A percentile compares a stretch with the other conserved stretches of the same genome.
These are phyloP conservation scores for Penicillium malachiteum DNA, from an alignment of 495 filamentous ascomycete genomes.

Conservation along the genomic window DNA sequence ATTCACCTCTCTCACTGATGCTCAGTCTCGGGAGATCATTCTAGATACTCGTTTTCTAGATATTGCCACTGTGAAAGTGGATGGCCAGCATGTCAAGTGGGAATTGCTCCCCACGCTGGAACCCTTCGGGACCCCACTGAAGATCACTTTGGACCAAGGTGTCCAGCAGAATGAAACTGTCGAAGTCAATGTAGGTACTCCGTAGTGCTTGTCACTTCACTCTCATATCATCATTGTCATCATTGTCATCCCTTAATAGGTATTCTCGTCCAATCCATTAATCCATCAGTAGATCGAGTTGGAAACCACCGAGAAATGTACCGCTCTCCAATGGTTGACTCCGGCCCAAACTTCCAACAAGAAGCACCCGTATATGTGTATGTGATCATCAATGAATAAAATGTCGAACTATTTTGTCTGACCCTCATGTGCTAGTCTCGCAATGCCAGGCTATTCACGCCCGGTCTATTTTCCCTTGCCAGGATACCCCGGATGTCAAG, in stretches of 20 bases:
- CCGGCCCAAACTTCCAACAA: slow-evolving; percentile 89
- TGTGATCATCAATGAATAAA: slow-evolving; percentile 14
- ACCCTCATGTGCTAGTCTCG: slow-evolving; percentile 58
- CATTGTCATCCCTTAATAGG: not conserved
- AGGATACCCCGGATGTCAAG: slow-evolving; percentile 96
- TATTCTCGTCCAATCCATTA: not conserved
- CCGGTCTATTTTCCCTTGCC: slow-evolving; percentile 89
- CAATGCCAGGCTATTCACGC: slow-evolving; percentile 97
- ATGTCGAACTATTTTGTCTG: not conserved
- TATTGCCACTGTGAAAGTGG: slow-evolving; percentile 63
- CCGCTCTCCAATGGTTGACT: slow-evolving; percentile 89
- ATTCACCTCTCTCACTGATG: slow-evolving; percentile 69
- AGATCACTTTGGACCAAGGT: slow-evolving; percentile 64
- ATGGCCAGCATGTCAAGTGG: slow-evolving; percentile 63
- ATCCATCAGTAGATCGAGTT: slow-evolving; percentile 47
- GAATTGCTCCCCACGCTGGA: slow-evolving; percentile 63
- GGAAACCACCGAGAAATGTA: slow-evolving; percentile 79
- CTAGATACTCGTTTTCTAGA: slow-evolving; percentile 84
- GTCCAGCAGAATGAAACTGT: slow-evolving; percentile 61
- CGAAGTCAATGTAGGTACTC: slow-evolving; percentile 58
- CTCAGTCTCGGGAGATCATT: slow-evolving; percentile 68
- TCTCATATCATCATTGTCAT: not conserved
- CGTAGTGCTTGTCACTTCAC: not conserved
- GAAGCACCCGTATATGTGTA: slow-evolving; percentile 91
- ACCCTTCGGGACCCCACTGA: slow-evolving; percentile 78